Evolutionary conservation across 2,329 filamentous ascomycete genomes (phyloP), one percentile per base, ranked within the genome.

Genomic region (Hortaea werneckii): DNA sequence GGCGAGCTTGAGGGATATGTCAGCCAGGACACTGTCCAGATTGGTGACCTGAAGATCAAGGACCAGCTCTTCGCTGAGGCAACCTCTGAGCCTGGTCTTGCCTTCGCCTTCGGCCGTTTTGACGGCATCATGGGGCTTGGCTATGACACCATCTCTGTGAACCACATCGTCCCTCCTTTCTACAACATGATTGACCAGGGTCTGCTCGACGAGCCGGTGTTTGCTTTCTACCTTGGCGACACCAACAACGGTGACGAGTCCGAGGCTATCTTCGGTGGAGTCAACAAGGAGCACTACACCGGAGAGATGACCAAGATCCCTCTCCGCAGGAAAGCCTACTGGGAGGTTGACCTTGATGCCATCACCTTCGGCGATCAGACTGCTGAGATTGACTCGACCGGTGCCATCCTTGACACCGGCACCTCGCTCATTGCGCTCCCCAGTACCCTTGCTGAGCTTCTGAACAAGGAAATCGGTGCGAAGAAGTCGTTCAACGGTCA

Each of bases 401-500:
- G 92, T 72, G 87, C 88, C 60, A 95, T 98, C 55, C 85, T 98
- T 50, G 92, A 98, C 77, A 98, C 92, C 46, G 92, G 92, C 61
- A 98, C 92, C 65, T 98, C 94, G 41, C 81, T 98, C 67, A 95
- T 95, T 70, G 88, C 90, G 59, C 85, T 98, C 47, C 92, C 92
- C 59, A 84, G 79, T 58, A 83, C 86, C 61, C 79, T 96, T 57
- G 90, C 92, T 48, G 92, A 96, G 75, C 84, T 98, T 54, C 77
- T 98, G 50, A 98, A 98, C 79, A 83, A 85, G 71, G 83, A 95
- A 75, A 95, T 98, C 53, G 92, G 92, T 54, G 92, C 92, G 57
- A 95, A 94, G 82, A 98, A 96, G 81, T 80, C 85, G 51, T 98
- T 83, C 75, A 94, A 90, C 67, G 92, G 92, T 60, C 92, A 98